Conservation (phyloP, 106 monocot genomes). For the Chionographis japonica region DNA sequence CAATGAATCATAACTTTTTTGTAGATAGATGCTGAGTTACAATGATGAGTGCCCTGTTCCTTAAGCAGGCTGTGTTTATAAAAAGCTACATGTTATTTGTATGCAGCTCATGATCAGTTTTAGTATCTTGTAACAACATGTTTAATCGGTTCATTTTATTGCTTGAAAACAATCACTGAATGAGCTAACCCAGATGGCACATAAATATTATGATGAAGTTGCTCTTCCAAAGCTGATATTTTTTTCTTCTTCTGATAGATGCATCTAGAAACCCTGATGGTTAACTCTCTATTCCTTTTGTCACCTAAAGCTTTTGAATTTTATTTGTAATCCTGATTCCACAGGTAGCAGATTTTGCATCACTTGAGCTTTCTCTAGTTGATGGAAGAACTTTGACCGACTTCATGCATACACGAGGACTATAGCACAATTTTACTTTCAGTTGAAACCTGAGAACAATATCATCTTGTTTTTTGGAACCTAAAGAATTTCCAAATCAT, state of each 20-base stretch:
- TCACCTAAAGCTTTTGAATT: neutral
- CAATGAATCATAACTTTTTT: too few species aligned
- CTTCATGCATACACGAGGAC: conserved; percentile 92
- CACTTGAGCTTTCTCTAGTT: conserved; percentile 91
- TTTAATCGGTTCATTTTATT: neutral
- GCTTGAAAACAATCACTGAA: conserved; percentile 44
- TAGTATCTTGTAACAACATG: neutral
- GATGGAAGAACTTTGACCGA: conserved; percentile 89
- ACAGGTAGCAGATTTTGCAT: conserved; percentile 94
- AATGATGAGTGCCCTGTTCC: too few species aligned
- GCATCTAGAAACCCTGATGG: neutral
- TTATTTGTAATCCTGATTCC: neutral
- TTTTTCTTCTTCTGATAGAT: neutral
- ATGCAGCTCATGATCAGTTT: too few species aligned
- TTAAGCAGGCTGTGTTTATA: too few species aligned
- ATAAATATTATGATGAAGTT: conserved; percentile 70
- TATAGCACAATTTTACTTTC: conserved; percentile 6
- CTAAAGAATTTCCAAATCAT: neutral
- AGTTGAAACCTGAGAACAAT: too few species aligned
- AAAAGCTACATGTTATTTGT: too few species aligned
- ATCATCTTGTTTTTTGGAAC: neutral
- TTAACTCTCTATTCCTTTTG: neutral
- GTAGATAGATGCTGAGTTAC: too few species aligned
- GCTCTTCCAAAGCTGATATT: conserved; percentile 89
- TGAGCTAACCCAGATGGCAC: conserved; percentile 65